Evolutionary conservation across 768 basidiomycete genomes (phyloP).

Genomic region (Calvatia gigantea): DNA sequence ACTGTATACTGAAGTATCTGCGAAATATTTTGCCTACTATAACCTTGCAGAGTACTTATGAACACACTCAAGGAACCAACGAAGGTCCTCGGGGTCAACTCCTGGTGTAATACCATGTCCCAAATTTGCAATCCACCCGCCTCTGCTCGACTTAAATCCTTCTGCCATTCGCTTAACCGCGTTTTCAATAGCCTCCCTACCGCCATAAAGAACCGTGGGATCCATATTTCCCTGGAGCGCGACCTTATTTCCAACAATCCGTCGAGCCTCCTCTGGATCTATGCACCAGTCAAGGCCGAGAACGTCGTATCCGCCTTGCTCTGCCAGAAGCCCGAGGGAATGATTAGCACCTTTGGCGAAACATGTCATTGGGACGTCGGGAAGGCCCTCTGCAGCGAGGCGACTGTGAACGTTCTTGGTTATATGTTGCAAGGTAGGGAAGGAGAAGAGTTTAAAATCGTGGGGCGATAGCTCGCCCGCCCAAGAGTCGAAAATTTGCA

Average conservation of each 20-base stretch:
- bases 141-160: slow-evolving; percentile 62
- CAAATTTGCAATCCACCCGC: slow-evolving; percentile 95
- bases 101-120: slow-evolving; percentile 97
- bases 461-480: slow-evolving; percentile 89
- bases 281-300: slow-evolving; percentile 92
- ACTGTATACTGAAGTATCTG: not conserved
- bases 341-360: slow-evolving; percentile 95
- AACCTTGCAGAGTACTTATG: slow-evolving; percentile 66
- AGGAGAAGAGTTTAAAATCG: slow-evolving; percentile 82
- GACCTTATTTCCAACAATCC: slow-evolving; percentile 55
- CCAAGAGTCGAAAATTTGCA: slow-evolving; percentile 98
- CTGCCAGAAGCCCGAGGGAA: slow-evolving; percentile 56
- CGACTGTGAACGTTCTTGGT: slow-evolving; percentile 59
- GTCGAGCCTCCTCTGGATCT: slow-evolving; percentile 69
- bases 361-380: slow-evolving; percentile 76
- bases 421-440: slow-evolving; percentile 76
- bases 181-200: slow-evolving; percentile 78
- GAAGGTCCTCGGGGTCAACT: slow-evolving; percentile 90
- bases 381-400: slow-evolving; percentile 51
- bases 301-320: slow-evolving; percentile 75
- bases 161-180: slow-evolving; percentile 82
- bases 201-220: slow-evolving; percentile 83
- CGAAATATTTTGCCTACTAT: not conserved
- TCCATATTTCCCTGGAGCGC: slow-evolving; percentile 93
- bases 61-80: slow-evolving; percentile 88